Conservation (phyloP, 108 stramenopile genomes). For the Cylindrotheca fusiformis region DNA sequence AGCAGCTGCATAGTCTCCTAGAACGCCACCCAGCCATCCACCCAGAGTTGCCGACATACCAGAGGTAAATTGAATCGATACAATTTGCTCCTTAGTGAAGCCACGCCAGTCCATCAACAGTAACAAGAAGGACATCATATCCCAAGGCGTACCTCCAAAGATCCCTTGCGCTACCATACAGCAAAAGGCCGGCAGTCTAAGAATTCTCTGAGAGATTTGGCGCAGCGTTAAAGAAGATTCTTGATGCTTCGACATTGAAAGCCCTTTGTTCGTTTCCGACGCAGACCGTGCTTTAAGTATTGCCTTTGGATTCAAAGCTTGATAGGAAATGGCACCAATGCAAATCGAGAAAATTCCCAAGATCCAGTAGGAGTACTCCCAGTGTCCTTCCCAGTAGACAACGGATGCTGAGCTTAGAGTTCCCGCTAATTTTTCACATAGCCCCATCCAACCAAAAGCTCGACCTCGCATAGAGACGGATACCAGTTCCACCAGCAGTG, state of each 20-base stretch:
- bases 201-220: conserved; percentile 39
- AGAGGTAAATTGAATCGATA: conserved; percentile 37
- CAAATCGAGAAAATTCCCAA: conserved; percentile 36
- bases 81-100: conserved; percentile 46
- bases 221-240: conserved; percentile 26
- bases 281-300: not conserved
- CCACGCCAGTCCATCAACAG: conserved; percentile 52
- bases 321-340: conserved; percentile 15
- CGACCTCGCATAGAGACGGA: conserved; percentile 22
- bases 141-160: conserved; percentile 52
- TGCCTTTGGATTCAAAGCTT: not conserved
- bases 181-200: conserved; percentile 39
- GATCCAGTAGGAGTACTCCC: conserved; percentile 36
- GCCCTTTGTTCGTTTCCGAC: not conserved
- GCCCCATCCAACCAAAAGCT: conserved; percentile 50
- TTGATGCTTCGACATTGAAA: conserved; percentile 7
- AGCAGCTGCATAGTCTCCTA: conserved; percentile 40
- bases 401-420: conserved; percentile 39
- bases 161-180: conserved; percentile 55
- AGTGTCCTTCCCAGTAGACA: conserved; percentile 33
- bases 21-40: conserved; percentile 39
- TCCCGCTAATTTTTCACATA: conserved; percentile 43
- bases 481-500: conserved; percentile 39
- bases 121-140: conserved; percentile 55
- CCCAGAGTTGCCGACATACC: conserved; percentile 37